Evolutionary conservation across 23 red algal species (phyloP).

Genomic region (Cyanidiococcus yangmingshanensis): DNA sequence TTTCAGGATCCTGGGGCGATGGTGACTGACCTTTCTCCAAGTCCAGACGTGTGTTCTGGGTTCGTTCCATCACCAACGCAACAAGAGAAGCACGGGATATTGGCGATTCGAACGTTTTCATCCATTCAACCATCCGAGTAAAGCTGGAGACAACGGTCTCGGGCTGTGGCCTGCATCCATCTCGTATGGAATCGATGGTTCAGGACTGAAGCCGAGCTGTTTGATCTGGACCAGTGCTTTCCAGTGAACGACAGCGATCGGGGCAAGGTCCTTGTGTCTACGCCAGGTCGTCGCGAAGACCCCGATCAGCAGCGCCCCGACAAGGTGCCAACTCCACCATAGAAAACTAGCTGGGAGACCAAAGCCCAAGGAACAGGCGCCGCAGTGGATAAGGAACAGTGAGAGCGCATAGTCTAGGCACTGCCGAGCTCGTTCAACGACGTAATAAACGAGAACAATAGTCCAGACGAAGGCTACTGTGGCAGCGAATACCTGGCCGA

Average conservation of each 20-base stretch:
- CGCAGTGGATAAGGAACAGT: background rate
- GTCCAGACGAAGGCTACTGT: background rate
- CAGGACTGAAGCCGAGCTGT: too few relatives aligned
- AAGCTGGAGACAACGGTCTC: too few relatives aligned
- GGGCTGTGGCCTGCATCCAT: too few relatives aligned
- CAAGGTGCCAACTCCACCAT: background rate
- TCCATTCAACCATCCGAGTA: too few relatives aligned
- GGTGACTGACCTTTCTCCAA: too few relatives aligned
- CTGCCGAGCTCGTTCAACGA: background rate
- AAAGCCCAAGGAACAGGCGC: background rate
- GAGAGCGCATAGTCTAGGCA: background rate
- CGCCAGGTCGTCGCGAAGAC: background rate
- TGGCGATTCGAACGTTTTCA: too few relatives aligned
- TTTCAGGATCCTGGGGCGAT: too few relatives aligned
- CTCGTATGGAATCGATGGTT: too few relatives aligned
- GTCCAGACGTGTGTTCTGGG: too few relatives aligned
- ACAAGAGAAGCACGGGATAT: too few relatives aligned
- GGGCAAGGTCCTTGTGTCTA: background rate
- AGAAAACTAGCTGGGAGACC: background rate
- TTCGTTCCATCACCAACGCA: too few relatives aligned
- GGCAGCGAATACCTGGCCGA: background rate
- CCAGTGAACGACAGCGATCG: background rate
- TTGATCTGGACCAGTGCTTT: too few relatives aligned
- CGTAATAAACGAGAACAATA: background rate
- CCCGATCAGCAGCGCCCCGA: background rate